A percentile compares a stretch with the other conserved stretches of the same genome.
These are phyloP conservation scores for Ampelomyces quisqualis DNA, from an alignment of 2,329 filamentous ascomycete species.

Conservation along the genomic window DNA sequence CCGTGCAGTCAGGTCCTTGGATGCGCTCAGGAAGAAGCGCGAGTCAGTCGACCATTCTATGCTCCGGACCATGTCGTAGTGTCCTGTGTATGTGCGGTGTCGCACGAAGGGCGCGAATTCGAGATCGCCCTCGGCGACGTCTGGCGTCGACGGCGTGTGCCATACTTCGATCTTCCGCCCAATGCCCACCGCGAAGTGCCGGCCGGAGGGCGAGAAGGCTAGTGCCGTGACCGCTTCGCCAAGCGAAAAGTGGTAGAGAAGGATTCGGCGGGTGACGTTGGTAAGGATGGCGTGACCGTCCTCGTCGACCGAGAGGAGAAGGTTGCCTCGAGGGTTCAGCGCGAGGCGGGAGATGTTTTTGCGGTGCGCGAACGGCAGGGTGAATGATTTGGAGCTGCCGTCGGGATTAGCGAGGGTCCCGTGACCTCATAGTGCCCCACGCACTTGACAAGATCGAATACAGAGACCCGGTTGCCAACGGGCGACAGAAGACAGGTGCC, in stretches of 20 bases:
- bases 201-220: slow-evolving; percentile 86
- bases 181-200: slow-evolving; percentile 84
- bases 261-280: slow-evolving; percentile 80
- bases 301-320: slow-evolving; percentile 90
- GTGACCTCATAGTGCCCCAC: slow-evolving; percentile 21
- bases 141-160: slow-evolving; percentile 90
- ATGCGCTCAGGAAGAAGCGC: slow-evolving; percentile 87
- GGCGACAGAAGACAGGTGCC: slow-evolving; percentile 94
- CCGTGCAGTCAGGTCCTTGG: slow-evolving; percentile 86
- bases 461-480: slow-evolving; percentile 91
- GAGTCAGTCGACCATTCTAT: slow-evolving; percentile 97
- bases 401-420: slow-evolving; percentile 3
- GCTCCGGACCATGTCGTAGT: slow-evolving; percentile 82
- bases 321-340: slow-evolving; percentile 84
- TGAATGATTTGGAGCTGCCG: slow-evolving; percentile 78
- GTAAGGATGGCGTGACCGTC: slow-evolving; percentile 92
- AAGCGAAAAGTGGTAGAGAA: slow-evolving; percentile 95
- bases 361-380: slow-evolving; percentile 86
- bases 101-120: slow-evolving; percentile 94
- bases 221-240: slow-evolving; percentile 78
- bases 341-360: slow-evolving; percentile 89
- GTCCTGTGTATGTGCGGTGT: slow-evolving; percentile 80
- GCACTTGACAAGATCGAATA: slow-evolving; percentile 95
- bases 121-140: slow-evolving; percentile 77
- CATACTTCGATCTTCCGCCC: slow-evolving; percentile 90